phyloP scores from a whole-genome alignment of 2,329 filamentous ascomycete genomes.

The Beauveria medogensis region DNA sequence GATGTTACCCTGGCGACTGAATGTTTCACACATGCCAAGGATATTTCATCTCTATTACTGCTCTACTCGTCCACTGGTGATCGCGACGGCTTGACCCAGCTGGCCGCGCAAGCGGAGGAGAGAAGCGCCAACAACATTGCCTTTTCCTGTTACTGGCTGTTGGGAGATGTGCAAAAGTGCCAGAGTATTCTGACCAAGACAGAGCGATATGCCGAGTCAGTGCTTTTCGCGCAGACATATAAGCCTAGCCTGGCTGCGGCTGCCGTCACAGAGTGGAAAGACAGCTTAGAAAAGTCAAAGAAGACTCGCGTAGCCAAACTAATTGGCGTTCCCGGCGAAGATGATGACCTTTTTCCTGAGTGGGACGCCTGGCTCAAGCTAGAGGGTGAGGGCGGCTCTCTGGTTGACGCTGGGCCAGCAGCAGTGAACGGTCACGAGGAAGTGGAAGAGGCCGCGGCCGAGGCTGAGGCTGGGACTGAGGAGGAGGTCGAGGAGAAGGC shows the following conservation, averaged over 20 bases:
- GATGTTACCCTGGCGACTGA: constrained; percentile 82
- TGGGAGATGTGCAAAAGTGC: constrained; percentile 75
- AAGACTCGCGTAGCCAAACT: constrained; percentile 79
- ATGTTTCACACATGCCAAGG: constrained; percentile 85
- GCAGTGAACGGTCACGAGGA: constrained; percentile 15
- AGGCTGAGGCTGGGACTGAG: constrained; percentile 17
- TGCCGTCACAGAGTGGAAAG: constrained; percentile 74
- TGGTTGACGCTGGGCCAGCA: neutral
- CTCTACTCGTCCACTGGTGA: constrained; percentile 83
- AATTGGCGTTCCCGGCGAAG: constrained; percentile 72
- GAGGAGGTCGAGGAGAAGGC: constrained; percentile 15
- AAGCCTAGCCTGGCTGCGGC: constrained; percentile 68
- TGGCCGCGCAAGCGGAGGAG: constrained; percentile 68
- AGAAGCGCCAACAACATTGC: constrained; percentile 84
- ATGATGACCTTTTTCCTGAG: constrained; percentile 86
- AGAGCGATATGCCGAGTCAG: constrained; percentile 73
- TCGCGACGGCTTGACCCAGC: constrained; percentile 59
- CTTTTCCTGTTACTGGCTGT: constrained; percentile 82
- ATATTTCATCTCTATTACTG: constrained; percentile 80
- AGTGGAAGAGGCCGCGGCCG: constrained; percentile 15
- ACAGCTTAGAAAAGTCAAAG: constrained; percentile 70
- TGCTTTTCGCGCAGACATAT: constrained; percentile 90
- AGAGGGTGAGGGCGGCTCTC: constrained; percentile 60
- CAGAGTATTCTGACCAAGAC: constrained; percentile 73
- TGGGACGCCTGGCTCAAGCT: constrained; percentile 86